phyloP scores from a whole-genome alignment of 495 filamentous ascomycete species.

The Rostrohypoxylon terebratum region DNA sequence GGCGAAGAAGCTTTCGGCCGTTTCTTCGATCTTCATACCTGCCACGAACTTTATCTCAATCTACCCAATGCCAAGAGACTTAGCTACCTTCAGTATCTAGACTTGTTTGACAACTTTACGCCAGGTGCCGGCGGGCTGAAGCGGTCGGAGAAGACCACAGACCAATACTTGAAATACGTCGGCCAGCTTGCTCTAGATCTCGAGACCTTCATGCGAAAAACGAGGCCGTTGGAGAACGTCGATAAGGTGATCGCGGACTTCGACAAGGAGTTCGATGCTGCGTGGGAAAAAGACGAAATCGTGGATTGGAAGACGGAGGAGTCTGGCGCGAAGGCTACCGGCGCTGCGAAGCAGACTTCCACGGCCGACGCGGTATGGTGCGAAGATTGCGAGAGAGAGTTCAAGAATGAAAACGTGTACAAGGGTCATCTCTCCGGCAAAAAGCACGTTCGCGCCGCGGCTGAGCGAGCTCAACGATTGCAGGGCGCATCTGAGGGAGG shows the following conservation, averaged over 20 bases:
- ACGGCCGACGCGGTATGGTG: slow-evolving; percentile 84
- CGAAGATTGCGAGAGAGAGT: slow-evolving; percentile 89
- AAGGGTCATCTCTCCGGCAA: slow-evolving; percentile 87
- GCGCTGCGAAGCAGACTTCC: slow-evolving; percentile 59
- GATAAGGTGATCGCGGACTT: slow-evolving; percentile 79
- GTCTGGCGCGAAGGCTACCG: slow-evolving; percentile 50
- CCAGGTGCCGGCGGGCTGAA: slow-evolving; percentile 77
- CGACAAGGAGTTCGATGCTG: slow-evolving; percentile 83
- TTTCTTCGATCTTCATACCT: slow-evolving; percentile 84
- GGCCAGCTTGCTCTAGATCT: slow-evolving; percentile 82
- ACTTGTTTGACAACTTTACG: slow-evolving; percentile 86
- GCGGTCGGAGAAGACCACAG: slow-evolving; percentile 83
- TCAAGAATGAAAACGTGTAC: slow-evolving; percentile 95
- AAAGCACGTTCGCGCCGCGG: slow-evolving; percentile 88
- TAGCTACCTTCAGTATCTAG: slow-evolving; percentile 90
- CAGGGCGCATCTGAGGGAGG: slow-evolving; percentile 40
- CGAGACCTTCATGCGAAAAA: slow-evolving; percentile 85
- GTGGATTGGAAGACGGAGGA: slow-evolving; percentile 80
- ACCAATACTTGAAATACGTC: slow-evolving; percentile 91
- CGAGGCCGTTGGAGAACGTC: slow-evolving; percentile 82
- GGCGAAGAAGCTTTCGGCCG: slow-evolving; percentile 93
- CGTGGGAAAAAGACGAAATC: slow-evolving; percentile 82
- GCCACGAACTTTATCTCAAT: slow-evolving; percentile 91
- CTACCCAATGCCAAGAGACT: slow-evolving; percentile 84
- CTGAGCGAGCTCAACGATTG: slow-evolving; percentile 60